A percentile compares a stretch with the other conserved stretches of the same genome.
Evolutionary conservation across 2,329 filamentous ascomycete species (phyloP).

Genomic region (Fusarium verticillioides): DNA sequence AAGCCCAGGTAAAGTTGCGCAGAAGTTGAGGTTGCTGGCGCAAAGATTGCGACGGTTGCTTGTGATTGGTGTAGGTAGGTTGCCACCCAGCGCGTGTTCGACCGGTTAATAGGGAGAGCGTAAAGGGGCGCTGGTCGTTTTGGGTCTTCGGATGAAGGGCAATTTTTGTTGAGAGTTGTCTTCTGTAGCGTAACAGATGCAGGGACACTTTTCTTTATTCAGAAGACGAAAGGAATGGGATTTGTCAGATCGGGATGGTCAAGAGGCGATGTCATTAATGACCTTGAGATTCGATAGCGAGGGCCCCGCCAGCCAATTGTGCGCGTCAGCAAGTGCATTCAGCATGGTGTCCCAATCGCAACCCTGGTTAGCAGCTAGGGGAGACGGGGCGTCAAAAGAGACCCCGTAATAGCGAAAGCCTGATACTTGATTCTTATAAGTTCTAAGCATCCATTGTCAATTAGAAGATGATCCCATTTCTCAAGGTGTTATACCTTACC

Average conservation of each 20-base stretch:
- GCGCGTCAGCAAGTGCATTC: slow-evolving; percentile 42
- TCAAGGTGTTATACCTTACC: background rate
- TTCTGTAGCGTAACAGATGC: background rate
- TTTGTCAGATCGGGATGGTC: slow-evolving; percentile 9
- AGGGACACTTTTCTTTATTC: background rate
- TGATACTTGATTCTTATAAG: background rate
- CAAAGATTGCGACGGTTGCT: slow-evolving; percentile 25
- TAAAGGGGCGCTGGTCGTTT: slow-evolving; percentile 13
- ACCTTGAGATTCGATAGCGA: slow-evolving; percentile 29
- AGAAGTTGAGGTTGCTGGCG: slow-evolving; percentile 8
- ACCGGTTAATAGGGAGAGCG: slow-evolving; percentile 14
- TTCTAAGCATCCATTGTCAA: background rate
- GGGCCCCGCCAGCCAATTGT: slow-evolving; percentile 35
- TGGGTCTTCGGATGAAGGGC: background rate
- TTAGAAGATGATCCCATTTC: background rate
- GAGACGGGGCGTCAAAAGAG: background rate
- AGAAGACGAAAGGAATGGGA: slow-evolving; percentile 6
- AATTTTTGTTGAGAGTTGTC: background rate
- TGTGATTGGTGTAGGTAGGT: slow-evolving; percentile 36
- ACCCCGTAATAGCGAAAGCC: background rate
- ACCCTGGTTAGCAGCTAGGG: background rate
- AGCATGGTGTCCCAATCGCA: slow-evolving; percentile 22
- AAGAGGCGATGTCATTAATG: slow-evolving; percentile 26
- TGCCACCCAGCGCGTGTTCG: slow-evolving; percentile 38
- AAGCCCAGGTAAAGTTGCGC: background rate